These are phyloP conservation scores for Fusarium coffeatum DNA, from an alignment of 2,329 filamentous ascomycete genomes.

Conservation along the genomic window DNA sequence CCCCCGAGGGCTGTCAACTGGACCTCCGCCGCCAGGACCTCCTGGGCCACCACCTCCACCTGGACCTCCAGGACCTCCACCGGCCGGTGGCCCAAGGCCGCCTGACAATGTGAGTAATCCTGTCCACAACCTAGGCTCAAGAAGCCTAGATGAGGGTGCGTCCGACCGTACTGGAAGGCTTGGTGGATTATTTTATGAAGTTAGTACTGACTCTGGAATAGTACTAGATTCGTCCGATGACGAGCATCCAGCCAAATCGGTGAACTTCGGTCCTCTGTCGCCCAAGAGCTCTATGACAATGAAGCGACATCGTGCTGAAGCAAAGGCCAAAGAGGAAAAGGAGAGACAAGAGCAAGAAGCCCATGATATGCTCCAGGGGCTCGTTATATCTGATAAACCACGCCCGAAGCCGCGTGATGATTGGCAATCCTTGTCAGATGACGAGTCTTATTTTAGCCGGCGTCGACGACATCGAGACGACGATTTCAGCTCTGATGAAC, in stretches of 20 bases:
- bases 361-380: constrained; percentile 33
- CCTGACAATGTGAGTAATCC: constrained; percentile 60
- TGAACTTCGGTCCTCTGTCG: constrained; percentile 62
- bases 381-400: constrained; percentile 32
- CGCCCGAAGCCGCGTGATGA: constrained; percentile 40
- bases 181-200: constrained; percentile 2
- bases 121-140: constrained; percentile 46
- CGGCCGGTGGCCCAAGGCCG: constrained; percentile 49
- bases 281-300: constrained; percentile 62
- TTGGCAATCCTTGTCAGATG: background rate
- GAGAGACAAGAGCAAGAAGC: constrained; percentile 32
- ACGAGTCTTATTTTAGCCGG: constrained; percentile 38
- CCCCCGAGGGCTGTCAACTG: constrained; percentile 32
- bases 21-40: constrained; percentile 40
- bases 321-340: constrained; percentile 41
- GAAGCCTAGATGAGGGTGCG: constrained; percentile 54
- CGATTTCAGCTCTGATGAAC: constrained; percentile 48
- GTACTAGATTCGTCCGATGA: constrained; percentile 43
- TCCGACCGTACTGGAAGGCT: constrained; percentile 47
- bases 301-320: constrained; percentile 53
- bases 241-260: constrained; percentile 52
- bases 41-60: constrained; percentile 48
- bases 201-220: constrained; percentile 43
- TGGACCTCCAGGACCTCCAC: constrained; percentile 50
- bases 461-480: constrained; percentile 32